A percentile compares a stretch with the other conserved stretches of the same genome.
Evolutionary conservation across 352 stramenopile species (phyloP).

Genomic region (Phytophthora ramorum): DNA sequence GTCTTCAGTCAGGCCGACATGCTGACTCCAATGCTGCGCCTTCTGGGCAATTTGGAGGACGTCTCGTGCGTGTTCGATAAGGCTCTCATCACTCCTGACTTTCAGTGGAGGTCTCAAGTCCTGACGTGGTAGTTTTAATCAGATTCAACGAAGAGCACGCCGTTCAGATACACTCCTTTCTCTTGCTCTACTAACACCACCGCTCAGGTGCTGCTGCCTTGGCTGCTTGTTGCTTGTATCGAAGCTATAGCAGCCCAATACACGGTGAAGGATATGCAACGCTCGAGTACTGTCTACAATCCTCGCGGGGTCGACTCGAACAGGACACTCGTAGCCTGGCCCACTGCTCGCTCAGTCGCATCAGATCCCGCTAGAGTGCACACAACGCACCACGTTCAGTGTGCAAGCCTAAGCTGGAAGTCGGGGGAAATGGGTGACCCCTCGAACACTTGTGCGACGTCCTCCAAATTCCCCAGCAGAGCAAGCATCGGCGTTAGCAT

Average conservation of each 20-base stretch:
- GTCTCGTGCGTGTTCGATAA: neutral
- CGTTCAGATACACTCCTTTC: too few relatives aligned
- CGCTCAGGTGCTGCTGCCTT: too few relatives aligned
- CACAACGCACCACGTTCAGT: too few relatives aligned
- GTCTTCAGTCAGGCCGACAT: neutral
- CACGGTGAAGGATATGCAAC: too few relatives aligned
- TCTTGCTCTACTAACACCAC: too few relatives aligned
- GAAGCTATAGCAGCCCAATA: too few relatives aligned
- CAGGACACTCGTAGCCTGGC: neutral
- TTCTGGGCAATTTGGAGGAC: conserved; percentile 7
- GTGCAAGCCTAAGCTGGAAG: neutral
- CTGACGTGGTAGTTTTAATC: too few relatives aligned
- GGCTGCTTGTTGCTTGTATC: too few relatives aligned
- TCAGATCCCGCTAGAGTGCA: too few relatives aligned
- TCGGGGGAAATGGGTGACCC: neutral
- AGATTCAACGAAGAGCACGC: neutral
- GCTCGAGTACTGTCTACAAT: too few relatives aligned
- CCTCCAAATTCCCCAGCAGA: conserved; percentile 1
- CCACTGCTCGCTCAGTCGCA: neutral
- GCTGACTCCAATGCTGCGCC: neutral
- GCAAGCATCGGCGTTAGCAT: neutral
- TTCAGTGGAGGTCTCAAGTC: conserved; percentile 9
- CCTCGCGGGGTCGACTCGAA: too few relatives aligned
- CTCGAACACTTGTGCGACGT: conserved; percentile 7
- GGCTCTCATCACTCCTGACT: conserved; percentile 2